phyloP scores from a whole-genome alignment of 306 rosid genomes.

The Lathyrus tuberosus region DNA sequence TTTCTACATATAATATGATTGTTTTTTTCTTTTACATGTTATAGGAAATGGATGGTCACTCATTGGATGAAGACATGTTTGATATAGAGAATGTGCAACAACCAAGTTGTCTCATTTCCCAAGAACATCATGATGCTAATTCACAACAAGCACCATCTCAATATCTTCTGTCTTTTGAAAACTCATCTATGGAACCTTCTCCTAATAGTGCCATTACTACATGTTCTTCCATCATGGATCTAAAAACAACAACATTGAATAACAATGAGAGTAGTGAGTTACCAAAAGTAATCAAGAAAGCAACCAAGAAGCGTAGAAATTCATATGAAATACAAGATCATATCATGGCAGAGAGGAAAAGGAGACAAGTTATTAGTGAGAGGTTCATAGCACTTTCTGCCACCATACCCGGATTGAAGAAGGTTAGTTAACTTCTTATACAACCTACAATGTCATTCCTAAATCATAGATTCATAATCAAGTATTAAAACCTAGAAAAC shows the following conservation, averaged over 20 bases:
- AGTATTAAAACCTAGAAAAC: background rate
- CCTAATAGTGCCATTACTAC: background rate
- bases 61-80: constrained; percentile 26
- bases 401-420: constrained; percentile 43
- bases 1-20: background rate
- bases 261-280: background rate
- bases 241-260: background rate
- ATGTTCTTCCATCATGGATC: background rate
- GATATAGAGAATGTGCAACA: background rate
- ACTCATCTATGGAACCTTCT: constrained; percentile 12
- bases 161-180: constrained; percentile 31
- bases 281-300: background rate
- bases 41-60: constrained; percentile 23
- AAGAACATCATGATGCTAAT: too few relatives aligned
- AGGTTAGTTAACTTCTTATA: constrained; percentile 7
- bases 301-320: constrained; percentile 24
- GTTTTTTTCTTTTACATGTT: background rate
- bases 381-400: constrained; percentile 47
- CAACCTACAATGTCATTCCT: background rate
- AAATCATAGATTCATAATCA: background rate
- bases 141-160: constrained; percentile 6
- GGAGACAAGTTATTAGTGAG: constrained; percentile 38
- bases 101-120: background rate
- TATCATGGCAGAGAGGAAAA: constrained; percentile 42
- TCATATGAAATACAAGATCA: constrained; percentile 27